Conservation (phyloP, 1,139 yeast genomes). For the Wickerhamiella pararugosa region DNA sequence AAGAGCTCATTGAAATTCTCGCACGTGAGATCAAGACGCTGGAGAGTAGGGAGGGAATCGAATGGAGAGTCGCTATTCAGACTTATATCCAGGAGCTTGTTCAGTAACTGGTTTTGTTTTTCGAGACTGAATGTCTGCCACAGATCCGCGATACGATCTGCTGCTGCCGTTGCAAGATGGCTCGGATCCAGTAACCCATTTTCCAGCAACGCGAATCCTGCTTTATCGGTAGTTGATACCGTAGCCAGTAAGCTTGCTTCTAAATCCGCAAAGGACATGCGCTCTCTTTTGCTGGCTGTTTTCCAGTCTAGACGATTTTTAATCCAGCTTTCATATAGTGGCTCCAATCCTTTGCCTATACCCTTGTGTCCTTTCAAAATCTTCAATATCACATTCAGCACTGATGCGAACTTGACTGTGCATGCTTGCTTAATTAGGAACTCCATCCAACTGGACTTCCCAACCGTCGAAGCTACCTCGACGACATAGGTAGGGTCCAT, state of each 20-base stretch:
- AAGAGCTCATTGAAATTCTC: conserved; percentile 36
- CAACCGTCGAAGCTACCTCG: conserved; percentile 11
- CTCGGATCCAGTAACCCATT: conserved; percentile 32
- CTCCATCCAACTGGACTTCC: conserved; percentile 15
- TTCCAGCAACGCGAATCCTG: conserved; percentile 48
- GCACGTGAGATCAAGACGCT: conserved; percentile 33
- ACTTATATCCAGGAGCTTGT: conserved; percentile 41
- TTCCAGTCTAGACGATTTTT: conserved; percentile 9
- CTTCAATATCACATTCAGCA: conserved; percentile 11
- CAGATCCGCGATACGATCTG: conserved; percentile 36
- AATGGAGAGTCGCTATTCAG: conserved; percentile 32
- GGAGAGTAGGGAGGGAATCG: conserved; percentile 45
- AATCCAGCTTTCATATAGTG: conserved; percentile 13
- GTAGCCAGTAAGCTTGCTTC: conserved; percentile 13
- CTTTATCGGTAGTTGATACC: conserved; percentile 15
- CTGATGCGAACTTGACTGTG: conserved; percentile 9
- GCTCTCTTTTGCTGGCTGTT: conserved; percentile 5
- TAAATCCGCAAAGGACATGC: conserved; percentile 9
- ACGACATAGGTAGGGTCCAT: conserved; percentile 12
- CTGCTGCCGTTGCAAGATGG: conserved; percentile 37
- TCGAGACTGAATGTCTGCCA: conserved; percentile 46
- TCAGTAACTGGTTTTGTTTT: conserved; percentile 40
- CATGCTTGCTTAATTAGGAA: conserved; percentile 12
- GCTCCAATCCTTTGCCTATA: conserved; percentile 11
- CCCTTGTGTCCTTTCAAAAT: conserved; percentile 14